Evolutionary conservation across 2,329 filamentous ascomycete genomes (phyloP).

Genomic region (Magnaporthiopsis incrustans): DNA sequence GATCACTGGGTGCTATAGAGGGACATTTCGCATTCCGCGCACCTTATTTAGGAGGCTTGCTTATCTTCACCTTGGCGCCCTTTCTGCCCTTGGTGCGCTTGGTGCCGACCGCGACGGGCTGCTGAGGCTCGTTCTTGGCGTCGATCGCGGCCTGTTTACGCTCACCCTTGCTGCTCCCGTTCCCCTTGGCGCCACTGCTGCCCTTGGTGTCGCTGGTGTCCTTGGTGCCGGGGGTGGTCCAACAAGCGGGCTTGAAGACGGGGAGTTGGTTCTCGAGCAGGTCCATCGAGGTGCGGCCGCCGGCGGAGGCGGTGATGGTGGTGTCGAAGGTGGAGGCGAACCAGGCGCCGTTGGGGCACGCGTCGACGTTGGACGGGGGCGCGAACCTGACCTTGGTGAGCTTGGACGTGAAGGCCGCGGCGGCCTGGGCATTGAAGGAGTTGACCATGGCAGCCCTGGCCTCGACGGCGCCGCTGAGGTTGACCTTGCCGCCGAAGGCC

Average conservation of each 20-base stretch:
- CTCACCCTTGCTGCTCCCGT: no score
- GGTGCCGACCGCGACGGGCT: no score
- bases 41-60: no score
- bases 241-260: background rate
- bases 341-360: conserved; percentile 4
- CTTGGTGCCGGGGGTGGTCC: background rate
- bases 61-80: no score
- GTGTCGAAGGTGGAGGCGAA: conserved; percentile 1
- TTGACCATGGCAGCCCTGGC: conserved; percentile 1
- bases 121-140: no score
- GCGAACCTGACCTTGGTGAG: background rate
- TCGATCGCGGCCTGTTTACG: no score
- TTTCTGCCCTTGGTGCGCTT: no score
- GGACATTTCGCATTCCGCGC: no score
- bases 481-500: background rate
- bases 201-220: no score
- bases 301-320: background rate
- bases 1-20: no score
- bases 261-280: background rate
- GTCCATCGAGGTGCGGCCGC: background rate
- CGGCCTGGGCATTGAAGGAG: background rate
- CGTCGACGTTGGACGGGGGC: background rate
- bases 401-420: background rate
- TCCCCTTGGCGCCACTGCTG: no score
- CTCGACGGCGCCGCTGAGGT: background rate